Base-by-base conservation (phyloP, 768 basidiomycete species). In the Tulasnella sp. region DNA sequence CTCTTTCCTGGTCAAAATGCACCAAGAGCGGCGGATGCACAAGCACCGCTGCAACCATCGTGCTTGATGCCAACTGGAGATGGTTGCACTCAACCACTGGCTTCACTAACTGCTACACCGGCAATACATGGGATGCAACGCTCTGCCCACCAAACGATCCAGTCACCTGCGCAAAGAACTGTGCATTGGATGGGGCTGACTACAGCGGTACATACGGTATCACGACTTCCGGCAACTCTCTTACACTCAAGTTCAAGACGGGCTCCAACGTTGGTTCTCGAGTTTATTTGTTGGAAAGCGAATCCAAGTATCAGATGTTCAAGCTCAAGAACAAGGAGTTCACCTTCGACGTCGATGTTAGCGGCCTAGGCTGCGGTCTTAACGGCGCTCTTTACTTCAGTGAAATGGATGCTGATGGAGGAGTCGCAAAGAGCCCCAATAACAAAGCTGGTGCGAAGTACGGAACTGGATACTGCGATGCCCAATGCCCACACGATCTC, bases 381-480 rank as follows among this genome's bases (percentile, higher is more conserved):
- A 79, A 79, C 62, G 77, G 73, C 57, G 76, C 76, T 7, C 64
- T 78, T 50, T 78, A 78, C 68, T 75, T 78, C 64, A 64, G 67
- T 45, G 69, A 73, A 63, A 79, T 78, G 77, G 75, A 73, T 57
- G 68, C 70, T 12, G 74, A 77, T 57, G 76, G 76, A 66, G 76
- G 74, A 29, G 35, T 68, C 56, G 54, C 73, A 49, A 66, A 68
- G 58, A 73, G 64, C 66, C 54, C 73, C 15, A 66, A 56, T 61
- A 77, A 78, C 70, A 72, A 71, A 69, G 58, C 75, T 44, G 75
- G 74, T 58, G 73, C 75, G 59, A 70, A 74, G 62, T 79, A 72
- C 64, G 76, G 76, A 39, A 77, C 76, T 15, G 77, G 77, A 6
- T 79, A 79, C 65, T 78, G 77, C 61, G 77, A 79, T 61, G 70